Conservation (phyloP, 2,329 filamentous ascomycete genomes). For the Microcyclospora pomicola region DNA sequence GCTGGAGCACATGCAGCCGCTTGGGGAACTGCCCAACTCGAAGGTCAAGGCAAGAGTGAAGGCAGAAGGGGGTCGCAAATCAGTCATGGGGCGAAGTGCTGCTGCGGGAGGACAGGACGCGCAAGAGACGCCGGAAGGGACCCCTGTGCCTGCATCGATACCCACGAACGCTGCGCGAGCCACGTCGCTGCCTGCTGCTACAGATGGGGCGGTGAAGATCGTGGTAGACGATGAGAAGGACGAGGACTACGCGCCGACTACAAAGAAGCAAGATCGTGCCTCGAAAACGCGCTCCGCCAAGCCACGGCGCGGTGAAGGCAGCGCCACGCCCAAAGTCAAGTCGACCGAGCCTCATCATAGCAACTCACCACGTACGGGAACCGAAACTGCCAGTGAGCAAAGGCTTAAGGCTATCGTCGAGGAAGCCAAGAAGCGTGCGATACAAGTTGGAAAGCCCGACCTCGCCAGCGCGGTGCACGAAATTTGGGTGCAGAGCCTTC, state of each 20-base stretch:
- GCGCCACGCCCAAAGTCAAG: no score
- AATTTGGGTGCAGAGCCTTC: slow-evolving; percentile 29
- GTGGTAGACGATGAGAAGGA: slow-evolving; percentile 32
- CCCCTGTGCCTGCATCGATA: slow-evolving; percentile 18
- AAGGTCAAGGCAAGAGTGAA: slow-evolving; percentile 45
- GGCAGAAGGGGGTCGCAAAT: slow-evolving; percentile 29
- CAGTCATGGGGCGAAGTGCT: slow-evolving; percentile 29
- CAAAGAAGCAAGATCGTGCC: slow-evolving; percentile 20
- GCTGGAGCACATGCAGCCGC: slow-evolving; percentile 67
- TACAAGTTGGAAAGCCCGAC: slow-evolving; percentile 22
- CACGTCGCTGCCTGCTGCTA: slow-evolving; percentile 21
- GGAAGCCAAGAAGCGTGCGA: slow-evolving; percentile 28
- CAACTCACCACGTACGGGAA: not conserved
- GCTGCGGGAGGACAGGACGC: slow-evolving; percentile 27
- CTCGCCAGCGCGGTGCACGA: slow-evolving; percentile 29
- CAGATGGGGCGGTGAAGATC: slow-evolving; percentile 21
- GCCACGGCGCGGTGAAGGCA: slow-evolving; percentile 3
- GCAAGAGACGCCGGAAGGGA: slow-evolving; percentile 33
- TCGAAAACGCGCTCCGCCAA: slow-evolving; percentile 12
- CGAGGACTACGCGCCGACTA: slow-evolving; percentile 28
- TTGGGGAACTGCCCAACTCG: slow-evolving; percentile 56
- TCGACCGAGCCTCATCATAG: no score
- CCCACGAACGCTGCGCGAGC: not conserved
- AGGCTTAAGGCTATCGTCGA: slow-evolving; percentile 25
- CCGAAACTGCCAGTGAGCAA: not conserved